Percentiles rank a stretch among this genome's conserved stretches.
Evolutionary conservation across 768 basidiomycete genomes (phyloP).

Genomic region (Cytidiella melzeri): DNA sequence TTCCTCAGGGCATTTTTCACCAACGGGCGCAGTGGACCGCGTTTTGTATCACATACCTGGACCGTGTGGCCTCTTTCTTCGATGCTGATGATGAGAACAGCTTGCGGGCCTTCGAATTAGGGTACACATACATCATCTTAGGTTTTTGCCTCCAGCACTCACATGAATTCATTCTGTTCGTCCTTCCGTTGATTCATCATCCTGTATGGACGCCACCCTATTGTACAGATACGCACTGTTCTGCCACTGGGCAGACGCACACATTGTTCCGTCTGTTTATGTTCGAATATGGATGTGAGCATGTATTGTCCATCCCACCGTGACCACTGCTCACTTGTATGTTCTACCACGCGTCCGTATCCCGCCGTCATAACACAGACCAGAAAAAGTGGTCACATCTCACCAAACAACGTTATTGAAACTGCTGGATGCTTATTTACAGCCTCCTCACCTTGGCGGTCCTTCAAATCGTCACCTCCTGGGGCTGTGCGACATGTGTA

Average conservation of each 20-base stretch:
- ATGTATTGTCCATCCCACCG: neutral
- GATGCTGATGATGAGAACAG: constrained; percentile 64
- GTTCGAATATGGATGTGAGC: constrained; percentile 54
- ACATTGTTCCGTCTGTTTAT: constrained; percentile 56
- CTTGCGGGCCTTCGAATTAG: constrained; percentile 69
- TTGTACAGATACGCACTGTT: constrained; percentile 60
- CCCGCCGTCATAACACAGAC: constrained; percentile 31
- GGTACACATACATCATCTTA: constrained; percentile 36
- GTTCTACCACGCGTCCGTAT: neutral
- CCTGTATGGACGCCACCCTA: too few species aligned
- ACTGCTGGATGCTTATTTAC: constrained; percentile 78
- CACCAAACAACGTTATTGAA: constrained; percentile 87
- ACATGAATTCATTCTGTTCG: too few species aligned
- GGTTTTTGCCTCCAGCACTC: too few species aligned
- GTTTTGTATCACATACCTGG: constrained; percentile 65
- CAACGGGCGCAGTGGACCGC: constrained; percentile 48
- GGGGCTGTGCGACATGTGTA: constrained; percentile 38
- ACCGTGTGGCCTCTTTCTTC: constrained; percentile 63
- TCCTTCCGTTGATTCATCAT: too few species aligned
- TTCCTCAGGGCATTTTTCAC: constrained; percentile 44
- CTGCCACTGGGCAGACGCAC: constrained; percentile 53
- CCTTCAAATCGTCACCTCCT: neutral
- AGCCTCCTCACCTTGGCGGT: constrained; percentile 20
- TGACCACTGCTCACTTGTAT: neutral
- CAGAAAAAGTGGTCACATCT: constrained; percentile 70